These are phyloP conservation scores for Xylariaceae sp. DNA, from an alignment of 2,329 filamentous ascomycete genomes.

Conservation along the genomic window DNA sequence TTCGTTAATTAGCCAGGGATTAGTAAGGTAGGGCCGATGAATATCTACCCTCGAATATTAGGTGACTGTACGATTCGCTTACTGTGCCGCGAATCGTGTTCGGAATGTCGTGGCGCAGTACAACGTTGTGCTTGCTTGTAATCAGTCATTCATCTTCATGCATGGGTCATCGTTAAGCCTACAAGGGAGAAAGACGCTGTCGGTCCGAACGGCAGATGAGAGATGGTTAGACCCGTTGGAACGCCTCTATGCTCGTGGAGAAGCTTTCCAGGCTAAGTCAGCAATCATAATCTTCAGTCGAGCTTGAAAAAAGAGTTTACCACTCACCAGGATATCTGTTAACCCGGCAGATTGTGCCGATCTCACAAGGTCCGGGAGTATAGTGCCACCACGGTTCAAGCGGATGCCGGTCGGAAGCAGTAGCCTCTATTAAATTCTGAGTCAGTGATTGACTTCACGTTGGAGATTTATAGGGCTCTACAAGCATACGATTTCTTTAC, in stretches of 20 bases:
- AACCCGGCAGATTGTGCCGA: slow-evolving; percentile 82
- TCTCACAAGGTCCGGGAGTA: slow-evolving; percentile 82
- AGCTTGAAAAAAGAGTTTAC: background rate
- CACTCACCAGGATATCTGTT: slow-evolving; percentile 71
- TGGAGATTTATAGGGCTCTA: too few relatives aligned
- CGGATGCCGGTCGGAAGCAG: slow-evolving; percentile 83
- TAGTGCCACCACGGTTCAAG: slow-evolving; percentile 88
- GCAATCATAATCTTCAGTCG: background rate
- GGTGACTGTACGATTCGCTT: slow-evolving; percentile 88
- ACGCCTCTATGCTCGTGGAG: slow-evolving; percentile 77
- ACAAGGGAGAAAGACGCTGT: slow-evolving; percentile 79
- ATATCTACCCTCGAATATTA: slow-evolving; percentile 79
- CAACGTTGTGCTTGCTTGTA: slow-evolving; percentile 72
- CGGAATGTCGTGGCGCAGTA: slow-evolving; percentile 90
- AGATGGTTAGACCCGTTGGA: slow-evolving; percentile 82
- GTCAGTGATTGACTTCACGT: too few relatives aligned
- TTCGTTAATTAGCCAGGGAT: background rate
- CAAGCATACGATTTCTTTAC: slow-evolving; percentile 94
- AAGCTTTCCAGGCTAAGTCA: slow-evolving; percentile 47
- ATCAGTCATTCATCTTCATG: slow-evolving; percentile 1
- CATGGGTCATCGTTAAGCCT: slow-evolving; percentile 39
- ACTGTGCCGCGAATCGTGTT: slow-evolving; percentile 78
- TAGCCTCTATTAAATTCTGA: too few relatives aligned
- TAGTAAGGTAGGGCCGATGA: background rate
- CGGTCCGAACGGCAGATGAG: slow-evolving; percentile 81